Evolutionary conservation across 371 early-diverging fungal species (phyloP).

Genomic region (Cokeromyces recurvatus): DNA sequence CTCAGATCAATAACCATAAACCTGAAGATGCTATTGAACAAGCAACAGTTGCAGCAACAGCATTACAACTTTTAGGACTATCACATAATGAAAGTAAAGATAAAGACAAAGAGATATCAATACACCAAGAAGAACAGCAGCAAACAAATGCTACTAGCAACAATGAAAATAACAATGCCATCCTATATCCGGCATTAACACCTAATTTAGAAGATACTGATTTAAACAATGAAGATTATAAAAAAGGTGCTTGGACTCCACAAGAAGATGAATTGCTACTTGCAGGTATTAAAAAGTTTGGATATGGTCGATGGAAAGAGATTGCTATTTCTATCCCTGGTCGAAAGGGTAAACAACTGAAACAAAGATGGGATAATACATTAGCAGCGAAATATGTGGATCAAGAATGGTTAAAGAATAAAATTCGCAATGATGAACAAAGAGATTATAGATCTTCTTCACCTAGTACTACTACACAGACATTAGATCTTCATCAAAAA

Average conservation of each 20-base stretch:
- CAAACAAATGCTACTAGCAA: no score
- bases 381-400: constrained; percentile 42
- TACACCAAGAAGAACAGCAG: background rate
- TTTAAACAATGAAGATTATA: constrained; percentile 27
- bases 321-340: constrained; percentile 37
- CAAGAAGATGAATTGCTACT: constrained; percentile 43
- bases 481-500: background rate
- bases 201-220: constrained; percentile 19
- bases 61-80: constrained; percentile 14
- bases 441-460: background rate
- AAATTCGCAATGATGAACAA: constrained; percentile 18
- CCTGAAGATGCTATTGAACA: constrained; percentile 17
- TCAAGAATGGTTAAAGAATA: constrained; percentile 33
- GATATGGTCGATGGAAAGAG: constrained; percentile 46
- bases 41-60: constrained; percentile 23
- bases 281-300: constrained; percentile 36
- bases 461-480: background rate
- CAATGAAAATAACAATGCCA: constrained; percentile 17
- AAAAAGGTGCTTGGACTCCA: constrained; percentile 38
- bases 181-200: constrained; percentile 25
- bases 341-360: constrained; percentile 40
- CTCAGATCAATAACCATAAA: background rate
- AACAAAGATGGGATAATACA: constrained; percentile 45
- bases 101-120: background rate
- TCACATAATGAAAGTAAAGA: constrained; percentile 7